Conservation (phyloP, 2,329 filamentous ascomycete genomes). For the Byssochlamys sp. region DNA sequence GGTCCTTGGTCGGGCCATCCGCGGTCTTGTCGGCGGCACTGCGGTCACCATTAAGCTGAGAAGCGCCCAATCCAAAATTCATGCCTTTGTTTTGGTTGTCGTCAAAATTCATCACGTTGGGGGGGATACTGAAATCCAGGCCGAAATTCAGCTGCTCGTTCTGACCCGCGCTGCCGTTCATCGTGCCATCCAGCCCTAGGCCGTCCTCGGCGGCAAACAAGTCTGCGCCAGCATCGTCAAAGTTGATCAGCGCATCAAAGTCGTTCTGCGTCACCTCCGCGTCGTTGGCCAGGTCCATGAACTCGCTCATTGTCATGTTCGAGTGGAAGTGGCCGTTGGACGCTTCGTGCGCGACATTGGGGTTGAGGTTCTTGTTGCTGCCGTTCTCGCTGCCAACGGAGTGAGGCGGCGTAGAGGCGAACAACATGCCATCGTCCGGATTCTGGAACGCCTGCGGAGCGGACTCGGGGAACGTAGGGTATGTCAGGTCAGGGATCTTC, state of each 20-base stretch:
- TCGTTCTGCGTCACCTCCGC: constrained; percentile 37
- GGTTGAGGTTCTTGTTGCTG: constrained; percentile 30
- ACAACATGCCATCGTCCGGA: constrained; percentile 18
- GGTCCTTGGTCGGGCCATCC: not conserved
- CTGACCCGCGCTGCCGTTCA: constrained; percentile 9
- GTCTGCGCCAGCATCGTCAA: constrained; percentile 32
- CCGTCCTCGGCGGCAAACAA: constrained; percentile 24
- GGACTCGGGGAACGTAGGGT: constrained; percentile 18
- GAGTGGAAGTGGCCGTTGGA: constrained; percentile 21
- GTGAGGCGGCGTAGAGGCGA: constrained; percentile 33
- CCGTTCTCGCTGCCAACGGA: constrained; percentile 36
- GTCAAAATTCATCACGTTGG: constrained; percentile 8
- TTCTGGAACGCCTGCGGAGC: constrained; percentile 9
- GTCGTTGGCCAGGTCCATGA: constrained; percentile 37
- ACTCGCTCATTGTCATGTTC: constrained; percentile 30
- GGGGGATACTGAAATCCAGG: constrained; percentile 7
- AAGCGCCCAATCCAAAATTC: not conserved
- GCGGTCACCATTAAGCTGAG: not conserved
- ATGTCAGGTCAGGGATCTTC: constrained; percentile 31
- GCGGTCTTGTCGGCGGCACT: not conserved
- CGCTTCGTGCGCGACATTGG: constrained; percentile 17
- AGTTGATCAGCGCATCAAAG: constrained; percentile 38
- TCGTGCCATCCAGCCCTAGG: constrained; percentile 6
- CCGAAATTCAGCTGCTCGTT: constrained; percentile 5
- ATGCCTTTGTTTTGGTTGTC: not conserved